phyloP scores from a whole-genome alignment of 305 asterid species.

The Plantago coronopus region DNA sequence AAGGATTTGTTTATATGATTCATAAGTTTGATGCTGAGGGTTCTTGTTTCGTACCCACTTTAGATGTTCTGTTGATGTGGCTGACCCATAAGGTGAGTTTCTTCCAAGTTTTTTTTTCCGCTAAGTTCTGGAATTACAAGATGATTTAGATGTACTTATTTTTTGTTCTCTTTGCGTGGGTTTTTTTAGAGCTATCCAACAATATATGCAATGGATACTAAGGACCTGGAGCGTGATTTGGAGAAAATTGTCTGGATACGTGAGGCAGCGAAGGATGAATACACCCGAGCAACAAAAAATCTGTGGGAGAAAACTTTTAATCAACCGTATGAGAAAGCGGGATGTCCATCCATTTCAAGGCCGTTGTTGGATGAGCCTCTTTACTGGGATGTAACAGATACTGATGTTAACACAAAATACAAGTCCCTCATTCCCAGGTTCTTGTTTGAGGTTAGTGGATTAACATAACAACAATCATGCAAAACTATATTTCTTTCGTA shows the following conservation, averaged over 20 bases:
- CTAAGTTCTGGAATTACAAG: not conserved
- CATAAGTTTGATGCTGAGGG: constrained; percentile 47
- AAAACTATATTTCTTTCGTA: not conserved
- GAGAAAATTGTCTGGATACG: constrained; percentile 45
- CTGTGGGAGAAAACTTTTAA: constrained; percentile 76
- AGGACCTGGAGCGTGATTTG: constrained; percentile 55
- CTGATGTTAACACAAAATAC: constrained; percentile 67
- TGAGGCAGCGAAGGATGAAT: constrained; percentile 47
- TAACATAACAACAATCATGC: not conserved
- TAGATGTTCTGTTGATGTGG: constrained; percentile 82
- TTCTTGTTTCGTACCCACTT: constrained; percentile 63
- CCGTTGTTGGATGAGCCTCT: constrained; percentile 38
- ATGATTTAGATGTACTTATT: too few species aligned
- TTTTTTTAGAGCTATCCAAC: constrained; percentile 82
- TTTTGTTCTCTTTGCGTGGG: constrained; percentile 14
- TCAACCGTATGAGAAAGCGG: constrained; percentile 84
- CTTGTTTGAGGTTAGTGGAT: constrained; percentile 68
- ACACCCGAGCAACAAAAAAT: constrained; percentile 42
- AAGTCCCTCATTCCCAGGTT: constrained; percentile 72
- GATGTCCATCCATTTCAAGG: constrained; percentile 45
- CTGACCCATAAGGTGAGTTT: constrained; percentile 69
- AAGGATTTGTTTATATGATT: constrained; percentile 57
- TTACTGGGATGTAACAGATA: constrained; percentile 56
- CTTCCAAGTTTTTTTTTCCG: not conserved
- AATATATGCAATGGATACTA: constrained; percentile 56